A percentile compares a stretch with the other conserved stretches of the same genome.
Evolutionary conservation across 768 basidiomycete genomes (phyloP).

Genomic region (Leucogyrophana mollusca): DNA sequence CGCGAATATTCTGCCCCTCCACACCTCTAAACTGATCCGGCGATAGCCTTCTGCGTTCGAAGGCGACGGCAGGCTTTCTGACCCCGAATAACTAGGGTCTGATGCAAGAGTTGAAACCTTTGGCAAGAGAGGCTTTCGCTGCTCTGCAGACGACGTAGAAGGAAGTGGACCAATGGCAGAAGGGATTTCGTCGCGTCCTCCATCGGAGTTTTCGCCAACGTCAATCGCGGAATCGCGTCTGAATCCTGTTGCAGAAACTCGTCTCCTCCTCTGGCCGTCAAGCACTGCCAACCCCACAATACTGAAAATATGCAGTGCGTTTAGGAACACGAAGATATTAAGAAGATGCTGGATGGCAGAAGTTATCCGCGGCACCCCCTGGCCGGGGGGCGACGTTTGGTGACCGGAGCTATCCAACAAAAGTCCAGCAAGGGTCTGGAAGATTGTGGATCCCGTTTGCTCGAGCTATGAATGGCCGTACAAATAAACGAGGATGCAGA

Average conservation of each 20-base stretch:
- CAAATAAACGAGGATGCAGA: too few relatives aligned
- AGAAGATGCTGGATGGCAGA: constrained; percentile 54
- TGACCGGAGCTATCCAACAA: constrained; percentile 45
- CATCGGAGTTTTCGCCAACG: too few relatives aligned
- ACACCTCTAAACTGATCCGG: constrained; percentile 30
- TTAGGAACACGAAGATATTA: constrained; percentile 54
- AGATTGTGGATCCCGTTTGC: constrained; percentile 69
- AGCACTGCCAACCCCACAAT: constrained; percentile 50
- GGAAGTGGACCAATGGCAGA: constrained; percentile 4
- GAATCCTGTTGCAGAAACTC: constrained; percentile 5
- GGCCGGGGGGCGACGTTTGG: constrained; percentile 9
- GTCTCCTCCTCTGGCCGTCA: constrained; percentile 39
- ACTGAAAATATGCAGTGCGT: constrained; percentile 53
- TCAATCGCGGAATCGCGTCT: too few relatives aligned
- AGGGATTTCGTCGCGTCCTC: constrained; percentile 4
- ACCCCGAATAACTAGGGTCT: constrained; percentile 11
- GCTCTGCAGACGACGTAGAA: constrained; percentile 4
- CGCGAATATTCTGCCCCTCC: constrained; percentile 52
- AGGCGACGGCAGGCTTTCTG: too few relatives aligned
- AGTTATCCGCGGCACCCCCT: constrained; percentile 25
- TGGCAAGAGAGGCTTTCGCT: constrained; percentile 14
- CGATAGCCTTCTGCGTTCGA: too few relatives aligned
- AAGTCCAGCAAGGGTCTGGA: constrained; percentile 72
- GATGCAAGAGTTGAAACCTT: constrained; percentile 18
- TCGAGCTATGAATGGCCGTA: constrained; percentile 51